These are phyloP conservation scores for Poterioochromonas sp. DNA, from an alignment of 352 stramenopile genomes.

Conservation along the genomic window DNA sequence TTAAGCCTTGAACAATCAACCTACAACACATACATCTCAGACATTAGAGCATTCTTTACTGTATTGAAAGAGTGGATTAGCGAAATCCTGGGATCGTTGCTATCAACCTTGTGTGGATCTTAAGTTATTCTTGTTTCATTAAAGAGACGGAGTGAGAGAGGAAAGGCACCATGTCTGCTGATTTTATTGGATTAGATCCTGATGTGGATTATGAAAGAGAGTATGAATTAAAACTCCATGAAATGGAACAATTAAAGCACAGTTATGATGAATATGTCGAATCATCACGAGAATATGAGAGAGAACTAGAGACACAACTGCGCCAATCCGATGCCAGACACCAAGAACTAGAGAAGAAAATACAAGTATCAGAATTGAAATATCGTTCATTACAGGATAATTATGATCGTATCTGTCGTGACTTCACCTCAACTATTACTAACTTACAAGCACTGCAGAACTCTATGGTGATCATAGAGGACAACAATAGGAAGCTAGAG, in stretches of 20 bases:
- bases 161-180: no score
- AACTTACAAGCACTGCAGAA: background rate
- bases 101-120: no score
- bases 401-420: background rate
- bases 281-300: conserved; percentile 57
- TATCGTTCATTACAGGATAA: background rate
- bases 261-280: conserved; percentile 67
- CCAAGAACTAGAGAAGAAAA: background rate
- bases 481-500: conserved; percentile 44
- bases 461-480: background rate
- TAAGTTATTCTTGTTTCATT: no score
- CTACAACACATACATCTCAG: no score
- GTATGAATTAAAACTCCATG: background rate
- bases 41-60: no score
- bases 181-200: no score
- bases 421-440: background rate
- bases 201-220: no score
- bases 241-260: conserved; percentile 57
- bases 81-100: no score
- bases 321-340: conserved; percentile 44
- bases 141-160: no score
- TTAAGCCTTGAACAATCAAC: no score
- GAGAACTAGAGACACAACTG: conserved; percentile 60
- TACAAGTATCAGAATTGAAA: background rate
- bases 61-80: no score